A percentile compares a stretch with the other conserved stretches of the same genome.
phyloP scores from a whole-genome alignment of 2,329 filamentous ascomycete species.

The Penicillium psychrosexuale region DNA sequence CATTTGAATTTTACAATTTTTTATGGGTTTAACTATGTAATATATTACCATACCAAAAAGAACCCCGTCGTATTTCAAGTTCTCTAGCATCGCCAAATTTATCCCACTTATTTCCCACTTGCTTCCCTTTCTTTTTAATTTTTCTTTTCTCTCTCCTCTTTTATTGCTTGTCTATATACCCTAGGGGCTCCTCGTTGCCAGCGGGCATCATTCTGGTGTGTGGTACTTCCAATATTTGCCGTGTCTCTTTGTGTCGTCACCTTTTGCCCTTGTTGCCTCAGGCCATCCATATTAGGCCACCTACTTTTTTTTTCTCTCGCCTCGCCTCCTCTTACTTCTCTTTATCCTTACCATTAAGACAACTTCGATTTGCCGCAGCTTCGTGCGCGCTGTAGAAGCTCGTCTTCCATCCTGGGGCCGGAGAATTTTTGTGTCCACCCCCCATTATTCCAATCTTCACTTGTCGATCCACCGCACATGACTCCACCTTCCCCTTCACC shows the following conservation, averaged over 20 bases:
- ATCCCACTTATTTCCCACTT: slow-evolving; percentile 17
- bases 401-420: slow-evolving; percentile 18
- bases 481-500: slow-evolving; percentile 43
- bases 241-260: slow-evolving; percentile 16
- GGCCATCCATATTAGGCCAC: slow-evolving; percentile 15
- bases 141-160: background rate
- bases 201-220: slow-evolving; percentile 2
- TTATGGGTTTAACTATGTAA: background rate
- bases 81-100: slow-evolving; percentile 25
- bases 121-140: slow-evolving; percentile 5
- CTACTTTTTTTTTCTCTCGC: slow-evolving; percentile 11
- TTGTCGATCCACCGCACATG: slow-evolving; percentile 36
- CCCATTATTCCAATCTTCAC: slow-evolving; percentile 13
- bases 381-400: slow-evolving; percentile 5
- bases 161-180: slow-evolving; percentile 4
- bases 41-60: slow-evolving; percentile 7
- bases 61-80: slow-evolving; percentile 19
- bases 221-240: background rate
- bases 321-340: slow-evolving; percentile 8
- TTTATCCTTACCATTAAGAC: slow-evolving; percentile 5
- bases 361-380: background rate
- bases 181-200: background rate
- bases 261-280: slow-evolving; percentile 15
- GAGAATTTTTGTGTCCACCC: slow-evolving; percentile 19
- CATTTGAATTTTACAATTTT: background rate